Evolutionary conservation across 805 yeast genomes (phyloP).

Genomic region (Monosporozyma unispora): DNA sequence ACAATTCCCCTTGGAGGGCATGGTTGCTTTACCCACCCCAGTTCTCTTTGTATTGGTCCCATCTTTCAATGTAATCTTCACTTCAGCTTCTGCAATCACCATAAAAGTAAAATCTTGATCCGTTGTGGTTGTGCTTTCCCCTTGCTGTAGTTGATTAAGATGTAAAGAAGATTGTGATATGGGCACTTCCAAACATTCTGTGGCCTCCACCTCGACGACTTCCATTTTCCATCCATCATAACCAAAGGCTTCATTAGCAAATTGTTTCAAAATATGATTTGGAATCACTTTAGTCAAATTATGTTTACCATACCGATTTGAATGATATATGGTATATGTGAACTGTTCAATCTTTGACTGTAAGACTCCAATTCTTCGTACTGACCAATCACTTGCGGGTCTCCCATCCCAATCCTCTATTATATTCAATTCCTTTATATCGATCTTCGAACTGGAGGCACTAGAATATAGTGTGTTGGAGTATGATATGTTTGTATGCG

Average conservation of each 20-base stretch:
- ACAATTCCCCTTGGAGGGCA: constrained; percentile 57
- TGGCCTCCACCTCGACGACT: constrained; percentile 25
- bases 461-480: neutral
- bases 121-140: neutral
- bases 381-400: constrained; percentile 41
- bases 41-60: constrained; percentile 75
- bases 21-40: constrained; percentile 64
- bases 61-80: constrained; percentile 64
- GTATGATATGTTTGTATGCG: constrained; percentile 1
- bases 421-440: constrained; percentile 4
- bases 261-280: constrained; percentile 27
- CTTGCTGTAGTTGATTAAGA: neutral
- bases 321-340: constrained; percentile 22
- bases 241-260: constrained; percentile 47
- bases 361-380: constrained; percentile 38
- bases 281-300: constrained; percentile 28
- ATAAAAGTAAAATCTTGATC: constrained; percentile 12
- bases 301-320: constrained; percentile 20
- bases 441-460: neutral
- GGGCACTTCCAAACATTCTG: constrained; percentile 10
- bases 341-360: constrained; percentile 38
- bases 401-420: constrained; percentile 30
- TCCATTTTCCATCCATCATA: constrained; percentile 49
- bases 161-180: neutral
- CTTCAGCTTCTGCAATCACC: constrained; percentile 34